Evolutionary conservation across 192 early-diverging fungal species (phyloP), one percentile per base, ranked within the genome.

Genomic region (Backusella macrospora): DNA sequence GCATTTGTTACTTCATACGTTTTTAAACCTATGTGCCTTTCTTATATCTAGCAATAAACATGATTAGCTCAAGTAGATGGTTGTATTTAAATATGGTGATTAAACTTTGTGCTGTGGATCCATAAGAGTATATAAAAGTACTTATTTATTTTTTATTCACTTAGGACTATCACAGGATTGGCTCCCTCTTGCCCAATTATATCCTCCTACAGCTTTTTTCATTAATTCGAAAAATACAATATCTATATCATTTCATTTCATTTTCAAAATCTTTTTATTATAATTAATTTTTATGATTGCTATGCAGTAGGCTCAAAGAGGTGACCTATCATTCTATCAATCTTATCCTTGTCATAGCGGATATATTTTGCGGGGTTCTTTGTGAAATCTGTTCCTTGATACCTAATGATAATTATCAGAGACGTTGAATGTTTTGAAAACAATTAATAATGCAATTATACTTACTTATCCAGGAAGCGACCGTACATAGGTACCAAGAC

Each of bases 281-380:
- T 64, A 12, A 64, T 65, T 45, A 44, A 29, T 6, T 1, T 34
- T 34, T 34, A 34, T 34, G 29, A 34, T 34, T 59, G 15, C 59
- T 66, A 81, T 48, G 80, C 75, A 39, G 76, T 71, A 12, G 80
- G 75, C 47, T 81, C 80, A 83, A 94, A 95, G 68, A 95, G 86
- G 62, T 89, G 85, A 15, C 86, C 86, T 12, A 94, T 78, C 74
- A 87, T 82, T n/a, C 76, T 79, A 62, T 91, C 92, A 14, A 96
- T 75, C 63, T 81, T 77, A 23, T 85, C 84, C 49, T 90, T 88
- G 77, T 88, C 86, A 64, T 92, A 96, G 38, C 86, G 87, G 70
- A 96, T 87, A 80, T 95, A 96, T 77, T 96, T 96, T 68, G 89
- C 84, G 2, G 85, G 82, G 75, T 91, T 94, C 77, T 95, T 96